phyloP scores from a whole-genome alignment of 768 basidiomycete species.

The Lactifluus subvellereus region DNA sequence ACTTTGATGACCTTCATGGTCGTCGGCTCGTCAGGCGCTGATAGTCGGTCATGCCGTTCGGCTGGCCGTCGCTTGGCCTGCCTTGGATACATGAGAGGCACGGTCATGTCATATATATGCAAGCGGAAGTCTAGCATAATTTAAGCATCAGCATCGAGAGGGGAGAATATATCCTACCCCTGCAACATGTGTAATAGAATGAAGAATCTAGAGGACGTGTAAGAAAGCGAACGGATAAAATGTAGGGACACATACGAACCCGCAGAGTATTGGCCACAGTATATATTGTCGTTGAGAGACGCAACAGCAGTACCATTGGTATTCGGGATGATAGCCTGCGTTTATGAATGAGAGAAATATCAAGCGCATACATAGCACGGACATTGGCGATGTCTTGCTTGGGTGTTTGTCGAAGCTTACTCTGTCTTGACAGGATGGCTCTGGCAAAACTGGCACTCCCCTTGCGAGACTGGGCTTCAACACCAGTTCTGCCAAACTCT shows the following conservation, averaged over 20 bases:
- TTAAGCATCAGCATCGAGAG: background rate
- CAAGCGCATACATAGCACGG: slow-evolving; percentile 26
- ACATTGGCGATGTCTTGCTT: slow-evolving; percentile 56
- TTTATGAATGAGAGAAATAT: background rate
- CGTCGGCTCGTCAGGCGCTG: slow-evolving; percentile 41
- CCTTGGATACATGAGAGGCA: slow-evolving; percentile 35
- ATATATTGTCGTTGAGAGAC: slow-evolving; percentile 64
- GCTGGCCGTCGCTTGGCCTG: slow-evolving; percentile 8
- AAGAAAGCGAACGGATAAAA: slow-evolving; percentile 3
- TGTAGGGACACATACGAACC: slow-evolving; percentile 37
- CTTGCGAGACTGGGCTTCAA: slow-evolving; percentile 41
- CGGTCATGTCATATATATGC: slow-evolving; percentile 78
- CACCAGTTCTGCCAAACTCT: slow-evolving; percentile 67
- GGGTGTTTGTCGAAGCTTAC: slow-evolving; percentile 27
- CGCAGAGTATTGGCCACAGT: slow-evolving; percentile 78
- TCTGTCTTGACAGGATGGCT: slow-evolving; percentile 38
- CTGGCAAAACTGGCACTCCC: slow-evolving; percentile 45
- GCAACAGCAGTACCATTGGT: slow-evolving; percentile 76
- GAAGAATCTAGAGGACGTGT: slow-evolving; percentile 55
- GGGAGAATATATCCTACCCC: slow-evolving; percentile 42
- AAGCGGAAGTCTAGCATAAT: slow-evolving; percentile 69
- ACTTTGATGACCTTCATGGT: slow-evolving; percentile 51
- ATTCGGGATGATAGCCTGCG: slow-evolving; percentile 70
- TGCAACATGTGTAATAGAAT: slow-evolving; percentile 90
- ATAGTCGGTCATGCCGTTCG: slow-evolving; percentile 21